These are phyloP conservation scores for Camillea tinctor DNA, from an alignment of 2,329 filamentous ascomycete genomes.

Conservation along the genomic window DNA sequence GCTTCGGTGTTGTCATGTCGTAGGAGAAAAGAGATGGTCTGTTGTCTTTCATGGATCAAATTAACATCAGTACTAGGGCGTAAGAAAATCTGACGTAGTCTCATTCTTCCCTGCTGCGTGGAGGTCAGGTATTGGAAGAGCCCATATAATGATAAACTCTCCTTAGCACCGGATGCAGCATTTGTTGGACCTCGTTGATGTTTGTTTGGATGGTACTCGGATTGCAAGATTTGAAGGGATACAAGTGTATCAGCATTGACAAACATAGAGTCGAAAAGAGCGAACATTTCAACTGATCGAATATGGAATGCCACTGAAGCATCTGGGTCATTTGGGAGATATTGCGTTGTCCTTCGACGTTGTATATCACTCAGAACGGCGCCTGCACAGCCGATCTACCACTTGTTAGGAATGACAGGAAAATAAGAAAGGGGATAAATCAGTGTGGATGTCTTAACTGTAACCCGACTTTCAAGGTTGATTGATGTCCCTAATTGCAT, in stretches of 20 bases:
- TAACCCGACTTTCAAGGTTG: constrained; percentile 70
- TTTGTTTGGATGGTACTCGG: constrained; percentile 78
- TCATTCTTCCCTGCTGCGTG: constrained; percentile 74
- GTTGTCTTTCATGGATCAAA: constrained; percentile 69
- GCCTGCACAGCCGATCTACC: constrained; percentile 76
- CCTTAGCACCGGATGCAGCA: constrained; percentile 65
- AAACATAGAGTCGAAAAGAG: constrained; percentile 66
- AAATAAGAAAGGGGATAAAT: background rate
- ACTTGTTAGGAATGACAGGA: constrained; percentile 12
- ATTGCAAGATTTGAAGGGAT: constrained; percentile 81
- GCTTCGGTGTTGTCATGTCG: constrained; percentile 63
- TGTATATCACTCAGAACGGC: constrained; percentile 79
- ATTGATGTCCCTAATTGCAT: constrained; percentile 69
- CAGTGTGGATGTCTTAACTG: constrained; percentile 58
- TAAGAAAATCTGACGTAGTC: constrained; percentile 77
- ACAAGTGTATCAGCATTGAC: constrained; percentile 76
- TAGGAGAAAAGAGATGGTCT: constrained; percentile 65
- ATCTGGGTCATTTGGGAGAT: constrained; percentile 58
- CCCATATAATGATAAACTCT: constrained; percentile 80
- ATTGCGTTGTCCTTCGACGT: constrained; percentile 62
- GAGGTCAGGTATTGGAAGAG: constrained; percentile 73
- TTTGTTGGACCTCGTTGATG: constrained; percentile 70
- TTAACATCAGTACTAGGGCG: constrained; percentile 69
- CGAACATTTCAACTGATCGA: constrained; percentile 70
- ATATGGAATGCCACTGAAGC: constrained; percentile 59